Evolutionary conservation across 2,329 filamentous ascomycete species (phyloP), one percentile per base, ranked within the genome.

Genomic region (Immersiporthe knoxdaviesiana): DNA sequence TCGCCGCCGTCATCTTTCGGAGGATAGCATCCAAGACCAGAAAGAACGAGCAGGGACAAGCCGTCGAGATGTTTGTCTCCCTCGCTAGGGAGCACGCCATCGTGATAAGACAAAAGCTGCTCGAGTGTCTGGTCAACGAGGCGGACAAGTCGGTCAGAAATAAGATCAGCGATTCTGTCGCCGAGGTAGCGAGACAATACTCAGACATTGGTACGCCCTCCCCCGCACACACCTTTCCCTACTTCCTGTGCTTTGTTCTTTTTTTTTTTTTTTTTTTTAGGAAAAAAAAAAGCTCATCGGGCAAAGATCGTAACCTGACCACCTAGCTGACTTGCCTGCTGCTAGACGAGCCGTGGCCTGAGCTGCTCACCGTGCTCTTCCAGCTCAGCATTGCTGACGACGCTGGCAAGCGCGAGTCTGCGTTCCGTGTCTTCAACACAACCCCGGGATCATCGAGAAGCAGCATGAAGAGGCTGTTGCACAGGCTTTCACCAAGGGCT

Each of bases 81-180:
- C 84, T 98, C 66, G 86, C 87, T 73, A 84, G 87, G 70, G 89
- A 92, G 47, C 91, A 96, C 78, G 90, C 91, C 73, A 84, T 88
- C 63, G 90, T 89, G 62, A 97, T 98, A 76, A 90, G 94, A 74
- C 87, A 91, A 76, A 97, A 95, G 80, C 84, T 98, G 69, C 86
- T 98, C 56, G 88, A 94, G 76, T 90, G 89, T 65, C 84, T 97
- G 66, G 88, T 88, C 69, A 85, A 84, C 71, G 96, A 98, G 82
- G 83, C 87, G 30, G 88, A 92, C 72, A 87, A 90, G 71, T 84
- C 88, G 52, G 92, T 97, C 61, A 88, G 96, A 76, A 96, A 97
- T 83, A 99, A 99, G 81, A 92, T 98, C 78, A 96, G 94, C 75
- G 96, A 99, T 81, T 94, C 95, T n/a, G 92, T 98, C 72, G 96